Base-by-base conservation (phyloP, 495 filamentous ascomycete genomes). In the Penicillium manginii region DNA sequence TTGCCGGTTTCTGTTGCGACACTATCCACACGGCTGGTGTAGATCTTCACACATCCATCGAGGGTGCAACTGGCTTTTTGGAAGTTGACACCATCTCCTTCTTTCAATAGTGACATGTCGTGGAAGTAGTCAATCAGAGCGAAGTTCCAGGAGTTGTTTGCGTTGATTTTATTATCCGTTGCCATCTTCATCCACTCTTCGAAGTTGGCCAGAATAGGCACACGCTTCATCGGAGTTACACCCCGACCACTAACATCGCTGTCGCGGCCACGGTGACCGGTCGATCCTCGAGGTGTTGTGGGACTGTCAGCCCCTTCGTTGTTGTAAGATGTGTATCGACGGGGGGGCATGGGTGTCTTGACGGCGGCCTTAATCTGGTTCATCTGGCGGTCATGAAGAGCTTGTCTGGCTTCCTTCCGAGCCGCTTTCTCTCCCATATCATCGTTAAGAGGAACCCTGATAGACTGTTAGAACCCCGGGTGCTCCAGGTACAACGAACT, bases 131-230 rank as follows among this genome's bases (percentile, higher is more conserved):
- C 94, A 69, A 99, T 99, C 7, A 99, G 83, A 2, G 94, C 94
- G 73, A 99, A 97, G 67, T 98, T 97, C 94, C 94, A 99, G 17
- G 94, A 97, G 73, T 99, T 99, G 22, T 90, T 86, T 42, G 94
- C 96, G 69, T 98, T 99, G 77, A 99, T 99, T 81, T 99, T 99
- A 80, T 99, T 99, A 78, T 99, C 94, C 21, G 93, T 98, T 10
- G 96, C 96, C 91, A 98, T 93, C 83, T 98, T 99, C 96, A 99
- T 98, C 94, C 94, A 98, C 69, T 99, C 96, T 73, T 99, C 94
- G 66, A 98, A 99, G 74, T 98, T 98, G 52, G 96, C 96, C 52
- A 98, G 71, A 55, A 99, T 89, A 0, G 94, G 96, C 32, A 96
- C 91, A 42, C 94, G 89, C 81, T 97, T 96, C 88, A 97, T 92